A percentile compares a stretch with the other conserved stretches of the same genome.
These are phyloP conservation scores for Lachancea quebecensis DNA, from an alignment of 805 yeast species.

Conservation along the genomic window DNA sequence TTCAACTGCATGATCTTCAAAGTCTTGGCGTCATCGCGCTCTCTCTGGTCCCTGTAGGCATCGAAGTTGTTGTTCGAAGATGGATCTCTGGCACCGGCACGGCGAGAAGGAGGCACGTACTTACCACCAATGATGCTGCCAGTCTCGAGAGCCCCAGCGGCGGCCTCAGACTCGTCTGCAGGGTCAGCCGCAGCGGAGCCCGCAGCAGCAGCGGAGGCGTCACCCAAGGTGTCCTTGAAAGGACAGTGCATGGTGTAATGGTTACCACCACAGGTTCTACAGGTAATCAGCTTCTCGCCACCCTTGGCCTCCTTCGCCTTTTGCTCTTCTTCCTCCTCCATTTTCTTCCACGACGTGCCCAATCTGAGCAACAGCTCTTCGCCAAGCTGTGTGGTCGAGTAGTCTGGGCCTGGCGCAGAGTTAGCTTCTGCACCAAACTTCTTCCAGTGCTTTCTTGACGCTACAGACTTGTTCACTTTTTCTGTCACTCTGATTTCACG, in stretches of 20 bases:
- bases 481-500: constrained; percentile 71
- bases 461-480: constrained; percentile 76
- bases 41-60: constrained; percentile 39
- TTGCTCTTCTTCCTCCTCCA: constrained; percentile 59
- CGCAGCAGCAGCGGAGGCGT: constrained; percentile 36
- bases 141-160: constrained; percentile 6
- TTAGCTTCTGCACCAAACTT: constrained; percentile 79
- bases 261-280: constrained; percentile 91
- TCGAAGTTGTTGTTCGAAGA: constrained; percentile 27
- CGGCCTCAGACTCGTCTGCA: constrained; percentile 28
- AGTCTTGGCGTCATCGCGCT: constrained; percentile 81
- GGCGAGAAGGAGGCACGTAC: constrained; percentile 57
- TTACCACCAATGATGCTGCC: constrained; percentile 27
- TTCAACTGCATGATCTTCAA: constrained; percentile 88
- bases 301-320: constrained; percentile 39
- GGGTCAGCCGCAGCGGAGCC: constrained; percentile 14
- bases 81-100: constrained; percentile 37
- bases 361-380: constrained; percentile 74
- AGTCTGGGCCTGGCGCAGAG: constrained; percentile 78
- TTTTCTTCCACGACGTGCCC: constrained; percentile 70
- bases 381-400: constrained; percentile 80
- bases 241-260: constrained; percentile 97
- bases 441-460: constrained; percentile 80
- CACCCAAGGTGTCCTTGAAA: constrained; percentile 75
- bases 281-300: constrained; percentile 46